phyloP scores from a whole-genome alignment of 495 filamentous ascomycete species.

The Parathielavia appendiculata region DNA sequence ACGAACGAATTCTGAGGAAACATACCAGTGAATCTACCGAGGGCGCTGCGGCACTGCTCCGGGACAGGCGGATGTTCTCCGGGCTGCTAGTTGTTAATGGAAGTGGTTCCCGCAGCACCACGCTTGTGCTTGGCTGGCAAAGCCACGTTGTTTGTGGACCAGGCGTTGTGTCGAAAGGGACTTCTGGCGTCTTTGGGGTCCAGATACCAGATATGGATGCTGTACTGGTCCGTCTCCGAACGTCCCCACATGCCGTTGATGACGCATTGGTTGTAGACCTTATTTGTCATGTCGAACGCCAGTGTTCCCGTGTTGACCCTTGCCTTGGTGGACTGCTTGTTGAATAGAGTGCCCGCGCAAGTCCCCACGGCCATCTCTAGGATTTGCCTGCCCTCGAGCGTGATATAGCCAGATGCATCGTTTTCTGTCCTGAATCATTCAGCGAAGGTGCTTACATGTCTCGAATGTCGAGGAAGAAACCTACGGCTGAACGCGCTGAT shows the following conservation, averaged over 20 bases:
- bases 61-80: background rate
- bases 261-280: slow-evolving; percentile 1
- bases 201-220: background rate
- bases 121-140: background rate
- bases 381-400: background rate
- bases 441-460: background rate
- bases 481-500: background rate
- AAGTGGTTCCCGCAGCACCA: background rate
- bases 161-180: too few relatives aligned
- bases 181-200: background rate
- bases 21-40: background rate
- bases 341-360: background rate
- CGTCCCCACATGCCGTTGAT: background rate
- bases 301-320: background rate
- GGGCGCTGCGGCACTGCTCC: background rate
- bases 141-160: too few relatives aligned
- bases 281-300: background rate
- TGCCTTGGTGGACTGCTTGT: background rate
- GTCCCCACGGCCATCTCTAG: background rate
- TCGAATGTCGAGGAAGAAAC: background rate
- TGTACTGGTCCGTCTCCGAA: background rate
- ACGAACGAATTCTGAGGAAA: background rate
- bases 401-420: background rate
- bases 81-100: background rate
- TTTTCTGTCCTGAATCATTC: background rate